Evolutionary conservation across 2,329 filamentous ascomycete genomes (phyloP), one percentile per base, ranked within the genome.

Genomic region (Aspergillaceae sp.): DNA sequence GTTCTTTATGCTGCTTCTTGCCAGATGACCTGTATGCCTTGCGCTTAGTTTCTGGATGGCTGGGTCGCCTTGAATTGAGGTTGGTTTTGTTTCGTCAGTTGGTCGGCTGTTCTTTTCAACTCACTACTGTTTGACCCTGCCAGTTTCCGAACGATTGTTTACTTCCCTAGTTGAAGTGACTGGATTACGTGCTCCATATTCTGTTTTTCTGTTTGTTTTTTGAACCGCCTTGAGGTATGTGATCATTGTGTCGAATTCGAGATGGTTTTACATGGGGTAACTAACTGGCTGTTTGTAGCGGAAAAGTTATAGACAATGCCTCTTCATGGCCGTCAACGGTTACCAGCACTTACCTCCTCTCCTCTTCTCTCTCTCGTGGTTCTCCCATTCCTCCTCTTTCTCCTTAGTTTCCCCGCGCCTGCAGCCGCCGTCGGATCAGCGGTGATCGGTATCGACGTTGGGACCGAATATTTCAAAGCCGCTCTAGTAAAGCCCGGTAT

Each of bases 381-480:
- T 42, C 56, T 81, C 33, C 66, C 75, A 5, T 63, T 77, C 45
- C 58, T 82, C 32, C 59, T 82, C 19, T 69, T 72, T 48, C 70
- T 79, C 47, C 54, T 76, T 47, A 68, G 79, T 47, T 69, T 83
- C 48, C 75, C 80, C 56, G 69, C 71, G 26, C 71, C 72, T 50
- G 75, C 77, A 44, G 76, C 79, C 47, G 78, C 77, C 47, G 80
- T 78, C 46, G 78, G 78, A 34, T 80, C 87, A 6, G 87, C 88
- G 44, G 90, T 97, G 11, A 75, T 98, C 26, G 92, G 92, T 52
- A 79, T 98, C 59, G 92, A 98, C 69, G 77, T 98, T 45, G 92
- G 92, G 56, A 96, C 92, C 47, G 88, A 95, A 67, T 96, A 94
- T 72, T 86, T 98, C 73, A 98, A 97, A 74, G 91, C 91, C 29